Percentiles rank a stretch among this genome's conserved stretches.
These are phyloP conservation scores for Ceratocystis papillata DNA, from an alignment of 2,329 filamentous ascomycete species.

Conservation along the genomic window DNA sequence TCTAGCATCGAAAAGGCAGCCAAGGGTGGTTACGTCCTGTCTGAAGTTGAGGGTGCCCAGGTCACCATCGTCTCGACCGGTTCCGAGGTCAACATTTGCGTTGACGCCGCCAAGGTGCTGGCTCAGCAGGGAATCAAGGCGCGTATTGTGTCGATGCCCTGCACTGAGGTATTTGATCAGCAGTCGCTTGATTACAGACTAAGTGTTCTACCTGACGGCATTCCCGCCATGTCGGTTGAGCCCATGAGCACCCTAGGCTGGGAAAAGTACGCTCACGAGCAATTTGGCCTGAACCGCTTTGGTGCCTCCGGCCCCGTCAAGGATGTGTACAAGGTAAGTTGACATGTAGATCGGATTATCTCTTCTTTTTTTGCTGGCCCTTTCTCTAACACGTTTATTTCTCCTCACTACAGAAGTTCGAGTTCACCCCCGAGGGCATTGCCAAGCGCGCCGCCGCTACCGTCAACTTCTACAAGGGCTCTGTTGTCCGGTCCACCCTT, in stretches of 20 bases:
- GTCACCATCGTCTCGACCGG: conserved; percentile 90
- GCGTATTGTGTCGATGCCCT: conserved; percentile 90
- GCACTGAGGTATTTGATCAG: conserved; percentile 90
- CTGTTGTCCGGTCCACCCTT: conserved; percentile 78
- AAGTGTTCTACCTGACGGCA: conserved; percentile 82
- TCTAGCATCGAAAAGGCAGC: conserved; percentile 78
- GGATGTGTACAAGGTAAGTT: conserved; percentile 80
- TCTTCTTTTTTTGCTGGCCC: not conserved
- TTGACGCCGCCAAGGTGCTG: conserved; percentile 86
- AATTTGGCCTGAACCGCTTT: conserved; percentile 98
- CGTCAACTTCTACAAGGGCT: conserved; percentile 94
- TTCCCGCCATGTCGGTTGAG: conserved; percentile 87
- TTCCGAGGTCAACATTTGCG: conserved; percentile 86
- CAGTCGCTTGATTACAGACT: conserved; percentile 94
- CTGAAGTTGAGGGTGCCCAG: conserved; percentile 72
- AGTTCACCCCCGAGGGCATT: conserved; percentile 95
- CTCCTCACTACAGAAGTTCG: conserved; percentile 65
- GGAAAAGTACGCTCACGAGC: conserved; percentile 98
- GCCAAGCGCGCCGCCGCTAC: conserved; percentile 88
- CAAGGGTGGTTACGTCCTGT: conserved; percentile 90
- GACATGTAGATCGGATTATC: conserved; percentile 24
- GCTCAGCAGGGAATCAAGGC: conserved; percentile 77
- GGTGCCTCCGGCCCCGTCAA: conserved; percentile 95
- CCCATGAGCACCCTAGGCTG: conserved; percentile 95
- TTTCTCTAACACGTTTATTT: conserved; percentile 8